Evolutionary conservation across 768 basidiomycete genomes (phyloP).

Genomic region (Dictyophora rubrovolvata): DNA sequence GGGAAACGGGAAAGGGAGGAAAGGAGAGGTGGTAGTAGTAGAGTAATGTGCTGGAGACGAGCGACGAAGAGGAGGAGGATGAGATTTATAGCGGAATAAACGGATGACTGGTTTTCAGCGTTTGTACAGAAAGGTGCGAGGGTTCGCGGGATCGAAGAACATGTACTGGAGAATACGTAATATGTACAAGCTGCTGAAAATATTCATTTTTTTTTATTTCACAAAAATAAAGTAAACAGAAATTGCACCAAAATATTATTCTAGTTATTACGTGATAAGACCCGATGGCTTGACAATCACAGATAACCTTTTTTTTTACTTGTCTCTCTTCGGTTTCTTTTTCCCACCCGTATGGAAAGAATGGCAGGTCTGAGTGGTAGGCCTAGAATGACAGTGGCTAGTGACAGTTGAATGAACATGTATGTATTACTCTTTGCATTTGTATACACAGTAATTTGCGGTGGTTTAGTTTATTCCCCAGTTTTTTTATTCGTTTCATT

Average conservation of each 20-base stretch:
- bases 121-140: neutral
- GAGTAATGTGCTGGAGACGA: constrained; percentile 7
- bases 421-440: no score
- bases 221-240: neutral
- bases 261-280: neutral
- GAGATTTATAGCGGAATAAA: constrained; percentile 6
- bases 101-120: constrained; percentile 2
- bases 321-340: neutral
- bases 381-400: no score
- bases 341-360: neutral
- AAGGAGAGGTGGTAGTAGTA: constrained; percentile 12
- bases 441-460: no score
- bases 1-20: no score
- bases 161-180: neutral
- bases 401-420: no score
- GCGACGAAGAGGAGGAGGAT: constrained; percentile 10
- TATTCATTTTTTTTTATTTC: no score
- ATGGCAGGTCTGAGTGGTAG: no score
- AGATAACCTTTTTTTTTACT: neutral
- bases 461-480: no score
- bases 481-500: neutral
- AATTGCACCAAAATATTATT: neutral
- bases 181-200: no score
- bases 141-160: constrained; percentile 7
- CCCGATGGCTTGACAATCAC: neutral